phyloP scores from a whole-genome alignment of 2,329 filamentous ascomycete genomes.

The Aspergillus fischeri region DNA sequence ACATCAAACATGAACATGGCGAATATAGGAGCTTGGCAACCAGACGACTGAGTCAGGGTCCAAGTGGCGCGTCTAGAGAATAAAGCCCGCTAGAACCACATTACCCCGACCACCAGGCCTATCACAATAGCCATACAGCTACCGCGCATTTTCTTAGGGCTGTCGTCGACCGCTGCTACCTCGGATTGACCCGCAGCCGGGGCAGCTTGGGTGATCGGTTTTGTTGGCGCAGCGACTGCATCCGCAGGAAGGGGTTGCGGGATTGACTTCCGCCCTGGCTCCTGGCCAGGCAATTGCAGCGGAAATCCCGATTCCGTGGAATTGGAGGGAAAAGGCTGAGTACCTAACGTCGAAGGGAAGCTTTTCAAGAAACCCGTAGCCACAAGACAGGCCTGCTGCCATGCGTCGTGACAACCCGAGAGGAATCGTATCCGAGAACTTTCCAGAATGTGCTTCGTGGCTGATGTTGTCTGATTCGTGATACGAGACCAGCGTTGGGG shows the following conservation, averaged over 20 bases:
- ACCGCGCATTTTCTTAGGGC: constrained; percentile 27
- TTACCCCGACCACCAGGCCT: constrained; percentile 32
- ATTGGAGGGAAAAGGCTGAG: not conserved
- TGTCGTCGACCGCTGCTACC: constrained; percentile 19
- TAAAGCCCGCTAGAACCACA: constrained; percentile 29
- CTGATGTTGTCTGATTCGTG: constrained; percentile 6
- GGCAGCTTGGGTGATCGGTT: constrained; percentile 5
- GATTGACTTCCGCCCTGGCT: not conserved
- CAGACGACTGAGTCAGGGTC: not conserved
- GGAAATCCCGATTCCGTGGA: not conserved
- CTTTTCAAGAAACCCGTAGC: constrained; percentile 12
- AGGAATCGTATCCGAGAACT: constrained; percentile 6
- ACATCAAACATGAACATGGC: not conserved
- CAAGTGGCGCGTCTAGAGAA: not conserved
- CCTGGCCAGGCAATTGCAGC: not conserved
- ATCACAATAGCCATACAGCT: constrained; percentile 38
- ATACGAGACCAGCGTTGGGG: not conserved
- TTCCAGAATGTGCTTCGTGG: not conserved
- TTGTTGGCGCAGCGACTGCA: constrained; percentile 2
- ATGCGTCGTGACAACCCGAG: constrained; percentile 15
- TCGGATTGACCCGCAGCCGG: constrained; percentile 19
- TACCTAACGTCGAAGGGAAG: constrained; percentile 1
- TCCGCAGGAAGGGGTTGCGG: not conserved
- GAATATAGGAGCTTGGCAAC: not conserved
- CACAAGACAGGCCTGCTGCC: constrained; percentile 32